Base-by-base conservation (phyloP, 1,139 yeast genomes). In the Sugiyamaella paludigena region DNA sequence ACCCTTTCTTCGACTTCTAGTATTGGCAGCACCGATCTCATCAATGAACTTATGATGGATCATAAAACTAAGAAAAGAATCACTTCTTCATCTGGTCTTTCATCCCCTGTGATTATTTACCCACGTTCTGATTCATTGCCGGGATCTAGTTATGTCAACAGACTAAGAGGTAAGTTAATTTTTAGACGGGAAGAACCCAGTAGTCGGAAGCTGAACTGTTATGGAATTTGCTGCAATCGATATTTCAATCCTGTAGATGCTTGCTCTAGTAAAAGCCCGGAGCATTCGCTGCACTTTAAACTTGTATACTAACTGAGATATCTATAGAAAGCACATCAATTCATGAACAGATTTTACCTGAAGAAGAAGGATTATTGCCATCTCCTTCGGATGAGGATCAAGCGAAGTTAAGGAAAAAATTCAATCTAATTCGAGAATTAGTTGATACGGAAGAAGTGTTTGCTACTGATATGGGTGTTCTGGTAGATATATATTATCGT, bases 401-500 rank as follows among this genome's bases (percentile, higher is more conserved):
- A 40, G 48, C 57, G 24, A 52, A 58, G 24, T 49, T 61, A 29
- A 47, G 55, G 35, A 54, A 53, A 31, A 56, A 57, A 46, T 59
- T 54, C 57, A 64, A 66, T 30, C 56, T 66, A n/a, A 61, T 69
- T 38, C 61, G 69, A 9, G 74, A 70, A 52, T 57, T 70, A 4
- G 62, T 67, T 44, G 56, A 56, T 10, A 67, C 73, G 3, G 74
- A 70, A 46, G 56, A 61, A 33, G 58, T 59, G 10, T 70, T 68
- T 52, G 62, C 68, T 8, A 59, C 59, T 9, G 74, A 70, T 47
- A 55, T 70, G 61, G 62, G 59, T 1, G 68, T 69, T 1, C 58
- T 66, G 7, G 59, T 62, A 7, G 61, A 67, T 34, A 56, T 69
- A 5, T 68, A 65, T 49, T 45, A 57, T 43, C 50, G 55, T 39